Conservation (phyloP, 805 yeast genomes). For the Tetrapisispora taiwanensis region DNA sequence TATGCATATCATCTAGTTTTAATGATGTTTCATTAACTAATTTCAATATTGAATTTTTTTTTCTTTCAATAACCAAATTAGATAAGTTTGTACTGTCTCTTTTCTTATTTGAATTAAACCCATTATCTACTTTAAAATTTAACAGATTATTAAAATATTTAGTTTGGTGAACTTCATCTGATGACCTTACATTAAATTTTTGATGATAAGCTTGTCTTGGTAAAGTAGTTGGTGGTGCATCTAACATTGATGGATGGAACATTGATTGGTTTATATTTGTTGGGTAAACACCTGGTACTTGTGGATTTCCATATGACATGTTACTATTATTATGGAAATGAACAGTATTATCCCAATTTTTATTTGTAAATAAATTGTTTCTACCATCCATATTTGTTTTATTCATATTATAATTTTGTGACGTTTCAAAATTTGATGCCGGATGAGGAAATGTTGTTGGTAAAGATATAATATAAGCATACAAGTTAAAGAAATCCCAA, state of each 20-base stretch:
- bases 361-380: too few species aligned
- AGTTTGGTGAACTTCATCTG: neutral
- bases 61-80: neutral
- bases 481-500: slow-evolving; percentile 26
- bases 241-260: slow-evolving; percentile 2
- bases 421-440: neutral
- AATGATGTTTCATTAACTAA: slow-evolving; percentile 2
- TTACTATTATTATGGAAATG: neutral
- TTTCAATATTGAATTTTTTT: slow-evolving; percentile 3
- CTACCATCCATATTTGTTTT: neutral
- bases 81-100: neutral
- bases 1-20: neutral
- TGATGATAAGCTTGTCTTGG: slow-evolving; percentile 5
- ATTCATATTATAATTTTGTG: neutral
- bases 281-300: neutral
- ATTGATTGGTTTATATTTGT: neutral
- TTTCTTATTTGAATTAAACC: neutral
- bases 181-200: neutral
- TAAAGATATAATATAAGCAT: slow-evolving; percentile 19
- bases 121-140: neutral
- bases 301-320: neutral
- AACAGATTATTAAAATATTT: neutral
- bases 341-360: neutral
- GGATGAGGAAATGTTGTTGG: neutral
- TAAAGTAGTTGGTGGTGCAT: neutral